Percentiles rank a stretch among this genome's conserved stretches.
phyloP scores from a whole-genome alignment of 73 alveolate species.

The Blepharisma stoltei region DNA sequence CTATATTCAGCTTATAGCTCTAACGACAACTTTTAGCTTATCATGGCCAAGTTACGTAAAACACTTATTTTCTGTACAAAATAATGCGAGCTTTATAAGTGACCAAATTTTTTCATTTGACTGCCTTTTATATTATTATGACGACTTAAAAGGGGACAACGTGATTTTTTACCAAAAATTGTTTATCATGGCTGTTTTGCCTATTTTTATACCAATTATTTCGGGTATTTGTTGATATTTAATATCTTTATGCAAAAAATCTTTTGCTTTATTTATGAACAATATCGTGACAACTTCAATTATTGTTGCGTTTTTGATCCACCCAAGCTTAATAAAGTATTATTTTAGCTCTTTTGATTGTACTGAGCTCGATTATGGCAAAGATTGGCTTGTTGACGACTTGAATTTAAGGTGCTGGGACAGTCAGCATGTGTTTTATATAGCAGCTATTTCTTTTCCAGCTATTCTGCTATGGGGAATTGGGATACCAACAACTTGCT shows the following conservation, averaged over 20 bases:
- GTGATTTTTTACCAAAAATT: constrained; percentile 42
- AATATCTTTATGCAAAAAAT: constrained; percentile 18
- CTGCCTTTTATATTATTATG: constrained; percentile 39
- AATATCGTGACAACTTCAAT: constrained; percentile 31
- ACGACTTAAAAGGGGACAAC: constrained; percentile 32
- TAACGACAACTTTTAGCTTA: constrained; percentile 56
- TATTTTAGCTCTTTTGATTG: not conserved
- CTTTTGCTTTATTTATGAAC: constrained; percentile 31
- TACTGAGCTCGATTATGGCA: not conserved
- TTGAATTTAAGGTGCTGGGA: constrained; percentile 35
- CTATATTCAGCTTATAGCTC: constrained; percentile 45
- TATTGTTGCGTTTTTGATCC: constrained; percentile 33
- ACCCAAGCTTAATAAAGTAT: constrained; percentile 36
- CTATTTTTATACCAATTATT: constrained; percentile 32
- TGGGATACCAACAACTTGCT: constrained; percentile 51
- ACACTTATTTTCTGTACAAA: constrained; percentile 37
- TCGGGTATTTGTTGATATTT: constrained; percentile 36
- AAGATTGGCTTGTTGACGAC: constrained; percentile 26
- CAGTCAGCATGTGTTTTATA: constrained; percentile 4
- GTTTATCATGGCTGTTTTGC: constrained; percentile 40
- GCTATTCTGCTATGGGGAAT: constrained; percentile 48
- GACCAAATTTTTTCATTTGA: constrained; percentile 59
- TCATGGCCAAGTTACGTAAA: constrained; percentile 56
- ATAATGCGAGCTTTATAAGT: constrained; percentile 40
- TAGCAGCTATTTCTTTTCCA: constrained; percentile 34